Evolutionary conservation across 192 early-diverging fungal species (phyloP).

Genomic region (Backusella psychrophila): DNA sequence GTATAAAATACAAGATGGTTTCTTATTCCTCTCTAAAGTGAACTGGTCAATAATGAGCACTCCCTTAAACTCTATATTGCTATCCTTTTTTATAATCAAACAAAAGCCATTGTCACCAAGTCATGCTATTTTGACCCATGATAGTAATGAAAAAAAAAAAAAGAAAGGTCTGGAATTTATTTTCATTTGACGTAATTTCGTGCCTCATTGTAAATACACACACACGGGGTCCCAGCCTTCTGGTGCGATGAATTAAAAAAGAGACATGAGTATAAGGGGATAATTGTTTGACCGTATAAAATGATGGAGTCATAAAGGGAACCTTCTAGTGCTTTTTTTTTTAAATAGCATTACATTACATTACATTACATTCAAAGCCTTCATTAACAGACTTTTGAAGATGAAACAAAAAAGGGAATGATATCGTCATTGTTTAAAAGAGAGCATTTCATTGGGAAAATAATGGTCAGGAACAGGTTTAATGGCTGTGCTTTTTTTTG

Average conservation of each 20-base stretch:
- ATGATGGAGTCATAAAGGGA: not conserved
- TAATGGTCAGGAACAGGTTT: not conserved
- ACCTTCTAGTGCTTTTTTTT: not conserved
- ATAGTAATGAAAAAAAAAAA: no score
- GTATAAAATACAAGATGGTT: no score
- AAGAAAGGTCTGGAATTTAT: not conserved
- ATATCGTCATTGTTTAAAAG: not conserved
- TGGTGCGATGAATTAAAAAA: not conserved
- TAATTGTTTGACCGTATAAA: not conserved
- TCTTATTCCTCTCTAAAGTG: no score
- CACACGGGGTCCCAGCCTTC: not conserved
- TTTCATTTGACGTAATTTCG: not conserved
- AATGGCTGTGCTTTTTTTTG: not conserved
- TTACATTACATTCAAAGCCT: not conserved
- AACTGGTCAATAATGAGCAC: no score
- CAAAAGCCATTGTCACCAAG: no score
- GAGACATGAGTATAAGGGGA: not conserved
- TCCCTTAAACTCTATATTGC: no score
- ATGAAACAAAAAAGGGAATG: not conserved
- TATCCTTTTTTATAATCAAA: no score
- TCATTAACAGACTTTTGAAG: not conserved
- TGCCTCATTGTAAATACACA: not conserved
- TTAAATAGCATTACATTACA: not conserved
- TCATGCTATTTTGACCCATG: no score
- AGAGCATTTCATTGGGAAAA: not conserved